Evolutionary conservation across 805 yeast species (phyloP), one percentile per base, ranked within the genome.

Genomic region (Barnettozyma salicaria): DNA sequence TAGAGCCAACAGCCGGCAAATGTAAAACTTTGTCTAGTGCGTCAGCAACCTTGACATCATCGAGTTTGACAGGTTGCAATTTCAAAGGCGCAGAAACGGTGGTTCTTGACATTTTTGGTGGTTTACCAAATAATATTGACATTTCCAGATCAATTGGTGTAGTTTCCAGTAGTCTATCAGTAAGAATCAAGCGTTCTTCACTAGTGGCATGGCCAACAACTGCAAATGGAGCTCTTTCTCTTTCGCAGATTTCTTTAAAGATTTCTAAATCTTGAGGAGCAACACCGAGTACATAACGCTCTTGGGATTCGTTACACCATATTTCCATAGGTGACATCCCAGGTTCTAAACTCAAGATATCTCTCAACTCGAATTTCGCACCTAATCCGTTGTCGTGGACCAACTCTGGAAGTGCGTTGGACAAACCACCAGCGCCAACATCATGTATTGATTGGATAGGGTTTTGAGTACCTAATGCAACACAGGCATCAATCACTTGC

Each of bases 231-330:
- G 96, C 94, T 64, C 97, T 80, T 70, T 92, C 99, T 62, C 98
- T 82, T 52, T 74, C 76, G 70, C 97, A 92, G 38, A 92, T 80
- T 38, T 70, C 74, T 55, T 76, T 74, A 64, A 92, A 92, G 17
- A 67, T 49, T 6, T 74, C 74, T 41, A 90, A 64, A 57, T 88
- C 84, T 43, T 76, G 78, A 37, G 85, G 85, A 12, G 87, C 73
- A 44, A 92, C 95, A 48, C 96, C 97, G 52, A 92, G 64, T 18
- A 92, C 99, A 53, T 89, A 92, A 62, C 99, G 80, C 64, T 92
- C 99, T 67, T 92, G 99, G 3, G 97, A 92, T 65, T 92, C 98
- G 54, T 95, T 90, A 75, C 99, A 92, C 99, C 99, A 92, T 47
- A 92, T 87, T 68, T 92, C 98, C 95, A 92, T 86, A 39, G 99